A percentile compares a stretch with the other conserved stretches of the same genome.
phyloP scores from a whole-genome alignment of 2,329 filamentous ascomycete species.

The Colletotrichum orbiculare region DNA sequence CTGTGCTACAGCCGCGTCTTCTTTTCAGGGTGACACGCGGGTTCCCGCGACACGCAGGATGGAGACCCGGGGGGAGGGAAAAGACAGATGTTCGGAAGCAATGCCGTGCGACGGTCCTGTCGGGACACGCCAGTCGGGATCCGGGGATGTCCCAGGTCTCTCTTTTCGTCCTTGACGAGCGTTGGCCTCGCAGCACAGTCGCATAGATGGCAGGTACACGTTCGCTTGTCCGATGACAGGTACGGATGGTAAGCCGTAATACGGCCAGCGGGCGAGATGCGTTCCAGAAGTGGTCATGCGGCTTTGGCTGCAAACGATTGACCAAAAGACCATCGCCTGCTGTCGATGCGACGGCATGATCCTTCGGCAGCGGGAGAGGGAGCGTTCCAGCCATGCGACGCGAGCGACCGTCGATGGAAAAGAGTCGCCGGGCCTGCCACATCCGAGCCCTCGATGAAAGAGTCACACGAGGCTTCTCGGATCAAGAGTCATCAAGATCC shows the following conservation, averaged over 20 bases:
- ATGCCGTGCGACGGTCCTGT: constrained; percentile 23
- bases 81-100: constrained; percentile 23
- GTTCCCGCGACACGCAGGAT: constrained; percentile 10
- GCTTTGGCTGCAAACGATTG: no score
- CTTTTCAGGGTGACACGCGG: constrained; percentile 7
- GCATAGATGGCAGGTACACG: neutral
- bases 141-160: neutral
- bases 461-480: no score
- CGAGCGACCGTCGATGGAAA: neutral
- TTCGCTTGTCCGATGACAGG: no score
- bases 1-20: constrained; percentile 5
- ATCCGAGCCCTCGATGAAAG: neutral
- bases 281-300: no score
- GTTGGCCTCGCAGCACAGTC: neutral
- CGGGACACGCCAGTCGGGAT: constrained; percentile 5
- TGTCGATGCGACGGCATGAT: no score
- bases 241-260: no score
- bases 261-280: no score
- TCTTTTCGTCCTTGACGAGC: neutral
- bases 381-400: no score
- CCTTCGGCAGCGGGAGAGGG: no score
- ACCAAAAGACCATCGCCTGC: no score
- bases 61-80: constrained; percentile 18
- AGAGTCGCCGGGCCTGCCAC: neutral
- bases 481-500: no score